Conservation (phyloP, 441 rosid genomes). For the Pelargonium australe region DNA sequence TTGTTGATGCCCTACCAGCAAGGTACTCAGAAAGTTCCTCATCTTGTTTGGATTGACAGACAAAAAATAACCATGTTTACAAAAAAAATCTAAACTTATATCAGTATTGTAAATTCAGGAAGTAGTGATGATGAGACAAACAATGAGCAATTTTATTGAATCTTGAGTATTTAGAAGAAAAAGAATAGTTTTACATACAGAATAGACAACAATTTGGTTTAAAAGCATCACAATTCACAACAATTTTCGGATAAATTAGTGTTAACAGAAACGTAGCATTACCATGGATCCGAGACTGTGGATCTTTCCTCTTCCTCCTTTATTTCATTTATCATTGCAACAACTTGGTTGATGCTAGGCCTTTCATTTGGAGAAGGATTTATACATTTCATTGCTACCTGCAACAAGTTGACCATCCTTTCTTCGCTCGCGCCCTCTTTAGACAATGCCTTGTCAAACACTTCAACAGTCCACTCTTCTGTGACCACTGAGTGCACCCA, state of each 20-base stretch:
- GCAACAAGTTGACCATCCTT: constrained; percentile 48
- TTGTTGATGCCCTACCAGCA: background rate
- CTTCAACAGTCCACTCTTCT: constrained; percentile 1
- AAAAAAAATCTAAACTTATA: too few relatives aligned
- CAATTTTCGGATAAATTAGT: background rate
- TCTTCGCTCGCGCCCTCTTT: constrained; percentile 24
- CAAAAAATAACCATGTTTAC: too few relatives aligned
- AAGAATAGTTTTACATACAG: background rate
- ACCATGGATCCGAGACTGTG: constrained; percentile 26
- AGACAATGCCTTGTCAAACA: background rate
- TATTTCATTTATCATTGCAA: constrained; percentile 29
- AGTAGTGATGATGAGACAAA: too few relatives aligned
- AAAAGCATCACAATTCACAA: background rate
- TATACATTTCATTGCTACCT: constrained; percentile 48
- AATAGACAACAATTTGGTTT: background rate
- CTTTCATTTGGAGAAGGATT: constrained; percentile 32
- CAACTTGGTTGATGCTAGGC: constrained; percentile 35
- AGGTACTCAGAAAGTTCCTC: background rate
- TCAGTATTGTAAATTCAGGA: background rate
- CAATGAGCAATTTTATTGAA: background rate
- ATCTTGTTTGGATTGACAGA: too few relatives aligned
- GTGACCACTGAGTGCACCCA: constrained; percentile 3
- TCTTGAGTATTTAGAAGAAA: background rate
- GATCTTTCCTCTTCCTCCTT: constrained; percentile 54
- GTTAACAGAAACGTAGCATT: background rate